A percentile compares a stretch with the other conserved stretches of the same genome.
Evolutionary conservation across 345 rosid genomes (phyloP).

Genomic region (Euphorbia lathyris): DNA sequence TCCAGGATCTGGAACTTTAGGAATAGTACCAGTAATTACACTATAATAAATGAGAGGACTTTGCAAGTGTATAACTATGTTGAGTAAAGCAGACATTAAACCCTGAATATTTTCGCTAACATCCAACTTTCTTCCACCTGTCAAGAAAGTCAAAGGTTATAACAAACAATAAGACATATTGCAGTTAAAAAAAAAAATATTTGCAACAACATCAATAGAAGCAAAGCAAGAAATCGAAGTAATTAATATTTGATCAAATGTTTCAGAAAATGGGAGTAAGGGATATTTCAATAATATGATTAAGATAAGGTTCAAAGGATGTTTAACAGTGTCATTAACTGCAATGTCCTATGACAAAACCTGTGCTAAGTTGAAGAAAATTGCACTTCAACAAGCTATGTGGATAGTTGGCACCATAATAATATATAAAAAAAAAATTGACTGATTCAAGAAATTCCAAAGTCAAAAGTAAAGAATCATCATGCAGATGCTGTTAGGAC

Average conservation of each 20-base stretch:
- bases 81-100: conserved; percentile 63
- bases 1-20: conserved; percentile 67
- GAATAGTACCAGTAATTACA: conserved; percentile 21
- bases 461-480: not conserved
- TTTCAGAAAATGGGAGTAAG: not conserved
- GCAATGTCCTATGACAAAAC: not conserved
- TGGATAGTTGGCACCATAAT: no score
- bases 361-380: not conserved
- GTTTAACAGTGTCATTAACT: not conserved
- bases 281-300: not conserved
- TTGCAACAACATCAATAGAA: not conserved
- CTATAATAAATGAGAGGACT: conserved; percentile 57
- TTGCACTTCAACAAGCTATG: not conserved
- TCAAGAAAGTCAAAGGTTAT: conserved; percentile 34
- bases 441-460: not conserved
- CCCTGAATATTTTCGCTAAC: conserved; percentile 64
- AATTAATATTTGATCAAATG: not conserved
- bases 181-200: not conserved
- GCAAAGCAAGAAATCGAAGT: not conserved
- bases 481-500: not conserved
- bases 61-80: conserved; percentile 72
- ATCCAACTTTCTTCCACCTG: conserved; percentile 64
- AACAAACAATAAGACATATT: not conserved
- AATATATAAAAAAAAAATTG: no score
- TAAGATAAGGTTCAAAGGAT: not conserved